A percentile compares a stretch with the other conserved stretches of the same genome.
Conservation (phyloP, 306 rosid species). For the Castanospermum australe region DNA sequence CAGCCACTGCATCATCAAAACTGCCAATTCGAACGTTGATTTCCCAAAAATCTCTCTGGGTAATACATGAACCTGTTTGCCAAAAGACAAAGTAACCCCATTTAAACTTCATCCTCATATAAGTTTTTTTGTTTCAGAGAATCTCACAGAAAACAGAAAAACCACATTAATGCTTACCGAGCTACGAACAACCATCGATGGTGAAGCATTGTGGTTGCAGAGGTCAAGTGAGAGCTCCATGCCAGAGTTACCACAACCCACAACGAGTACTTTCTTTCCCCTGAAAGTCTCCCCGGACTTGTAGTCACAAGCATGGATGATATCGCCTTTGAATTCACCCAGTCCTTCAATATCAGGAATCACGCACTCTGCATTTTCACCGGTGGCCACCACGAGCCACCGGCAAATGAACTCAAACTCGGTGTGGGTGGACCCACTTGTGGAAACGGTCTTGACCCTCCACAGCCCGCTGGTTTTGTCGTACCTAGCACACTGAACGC, state of each 20-base stretch:
- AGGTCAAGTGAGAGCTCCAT: constrained; percentile 96
- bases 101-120: constrained; percentile 20
- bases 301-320: constrained; percentile 71
- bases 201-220: constrained; percentile 76
- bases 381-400: constrained; percentile 93
- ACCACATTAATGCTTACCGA: constrained; percentile 49
- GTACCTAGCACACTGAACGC: constrained; percentile 62
- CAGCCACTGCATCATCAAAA: constrained; percentile 71
- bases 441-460: constrained; percentile 61
- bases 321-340: constrained; percentile 57
- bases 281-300: constrained; percentile 73
- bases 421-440: background rate
- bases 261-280: constrained; percentile 86
- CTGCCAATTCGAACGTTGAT: constrained; percentile 83
- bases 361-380: constrained; percentile 91
- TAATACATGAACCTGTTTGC: constrained; percentile 71
- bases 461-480: constrained; percentile 73
- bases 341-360: constrained; percentile 75
- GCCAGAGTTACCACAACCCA: constrained; percentile 95
- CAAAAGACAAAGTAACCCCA: constrained; percentile 35
- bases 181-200: constrained; percentile 82
- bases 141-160: background rate
- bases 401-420: constrained; percentile 78
- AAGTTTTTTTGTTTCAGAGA: background rate
- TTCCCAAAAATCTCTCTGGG: constrained; percentile 75